Conservation (phyloP, 768 basidiomycete genomes). For the Mycena olivaceomarginata region DNA sequence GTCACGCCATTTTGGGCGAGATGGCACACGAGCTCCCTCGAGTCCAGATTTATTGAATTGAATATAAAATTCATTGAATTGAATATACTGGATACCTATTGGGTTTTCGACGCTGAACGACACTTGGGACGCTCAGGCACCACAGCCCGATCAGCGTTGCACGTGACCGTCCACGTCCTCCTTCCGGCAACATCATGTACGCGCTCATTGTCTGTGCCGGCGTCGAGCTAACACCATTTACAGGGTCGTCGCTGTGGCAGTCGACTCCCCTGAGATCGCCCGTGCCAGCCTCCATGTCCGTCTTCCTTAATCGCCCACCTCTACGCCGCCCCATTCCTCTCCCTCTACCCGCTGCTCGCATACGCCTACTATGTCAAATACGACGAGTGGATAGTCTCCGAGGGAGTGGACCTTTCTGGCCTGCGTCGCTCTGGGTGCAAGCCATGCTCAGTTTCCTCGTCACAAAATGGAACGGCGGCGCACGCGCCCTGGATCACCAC, state of each 20-base stretch:
- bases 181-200: constrained; percentile 34
- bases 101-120: too few species aligned
- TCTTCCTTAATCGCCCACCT: constrained; percentile 81
- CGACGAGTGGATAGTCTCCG: constrained; percentile 92
- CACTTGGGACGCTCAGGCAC: too few species aligned
- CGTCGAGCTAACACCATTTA: constrained; percentile 26
- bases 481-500: constrained; percentile 91
- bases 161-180: constrained; percentile 34
- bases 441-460: constrained; percentile 96
- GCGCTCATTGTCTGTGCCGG: constrained; percentile 21
- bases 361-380: constrained; percentile 96
- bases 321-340: constrained; percentile 87
- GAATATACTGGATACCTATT: too few species aligned
- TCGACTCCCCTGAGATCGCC: constrained; percentile 81
- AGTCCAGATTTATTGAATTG: too few species aligned
- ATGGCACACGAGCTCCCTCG: background rate
- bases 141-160: background rate
- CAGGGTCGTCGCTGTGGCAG: constrained; percentile 67
- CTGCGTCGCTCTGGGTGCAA: constrained; percentile 87
- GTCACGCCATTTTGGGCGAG: constrained; percentile 13
- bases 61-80: too few species aligned
- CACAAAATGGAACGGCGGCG: constrained; percentile 91
- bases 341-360: constrained; percentile 87
- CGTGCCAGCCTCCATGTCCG: constrained; percentile 79
- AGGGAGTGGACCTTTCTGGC: constrained; percentile 98